Base-by-base conservation (phyloP, 768 basidiomycete species). In the Auricularia cornea region DNA sequence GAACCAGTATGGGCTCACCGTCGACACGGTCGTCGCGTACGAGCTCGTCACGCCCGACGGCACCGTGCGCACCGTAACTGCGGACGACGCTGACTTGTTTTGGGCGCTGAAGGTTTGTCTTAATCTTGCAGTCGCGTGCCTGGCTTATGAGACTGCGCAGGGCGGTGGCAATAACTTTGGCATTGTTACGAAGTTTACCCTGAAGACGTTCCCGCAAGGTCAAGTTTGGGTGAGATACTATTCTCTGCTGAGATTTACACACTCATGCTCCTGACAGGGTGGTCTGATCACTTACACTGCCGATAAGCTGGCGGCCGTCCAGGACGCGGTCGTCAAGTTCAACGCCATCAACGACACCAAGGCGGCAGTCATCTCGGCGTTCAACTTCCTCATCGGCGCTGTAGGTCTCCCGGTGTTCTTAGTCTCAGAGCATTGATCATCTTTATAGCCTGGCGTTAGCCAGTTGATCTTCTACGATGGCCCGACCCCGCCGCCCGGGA, bases 121-220 rank as follows among this genome's bases (percentile, higher is more conserved):
- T 32, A 26, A 31, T 29, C 5, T 30, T 44, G 30, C 14, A 32
- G 32, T 61, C 44, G 26, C 12, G 3, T 20, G 28, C 30, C 11
- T 4, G 28, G 3, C 51, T 52, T 11, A 28, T 38, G n/a, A 48
- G 6, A 14, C 35, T 30, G 23, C 56, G 18, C 61, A 86, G 83
- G 87, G 86, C 33, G 86, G 85, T 11, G 70, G 77, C 66, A 86
- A 88, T 65, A 88, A 88, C 65, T 87, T 85, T 63, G 87, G 86
- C 1, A 81, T 87, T 38, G 83, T 87, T 3, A 87, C 85, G 0
- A 77, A 72, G 48, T 83, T 88, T 67, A 83, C 80, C 0, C 61
- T 88, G 26, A 80, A 79, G 65, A 76, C 83, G 0, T 78, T 77
- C 67, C 80, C 85, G 5, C 84, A 87, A 72, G 73, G 74, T 0